A percentile compares a stretch with the other conserved stretches of the same genome.
These are phyloP conservation scores for Stentor coeruleus DNA, from an alignment of 73 alveolate genomes.

Conservation along the genomic window DNA sequence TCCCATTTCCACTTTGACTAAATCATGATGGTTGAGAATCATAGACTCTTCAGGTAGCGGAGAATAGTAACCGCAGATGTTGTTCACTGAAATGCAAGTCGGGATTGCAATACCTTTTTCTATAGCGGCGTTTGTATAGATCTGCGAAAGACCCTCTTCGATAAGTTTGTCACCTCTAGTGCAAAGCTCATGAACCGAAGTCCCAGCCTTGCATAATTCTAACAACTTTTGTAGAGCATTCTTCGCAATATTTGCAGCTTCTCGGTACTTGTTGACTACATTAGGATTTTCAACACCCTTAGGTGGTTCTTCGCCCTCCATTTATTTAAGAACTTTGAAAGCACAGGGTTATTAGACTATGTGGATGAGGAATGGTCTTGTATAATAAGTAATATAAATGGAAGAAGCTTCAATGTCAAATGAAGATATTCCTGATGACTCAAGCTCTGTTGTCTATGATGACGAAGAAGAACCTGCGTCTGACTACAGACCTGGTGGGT, in stretches of 20 bases:
- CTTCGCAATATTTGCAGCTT: constrained; percentile 79
- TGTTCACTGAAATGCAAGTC: constrained; percentile 92
- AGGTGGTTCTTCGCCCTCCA: constrained; percentile 53
- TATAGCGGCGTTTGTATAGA: constrained; percentile 70
- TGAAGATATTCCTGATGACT: too few relatives aligned
- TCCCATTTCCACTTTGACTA: constrained; percentile 83
- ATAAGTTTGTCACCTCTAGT: constrained; percentile 67
- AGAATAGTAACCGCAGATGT: constrained; percentile 91
- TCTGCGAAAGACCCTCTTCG: constrained; percentile 59
- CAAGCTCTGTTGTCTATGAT: too few relatives aligned
- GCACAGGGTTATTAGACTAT: too few relatives aligned
- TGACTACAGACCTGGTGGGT: too few relatives aligned
- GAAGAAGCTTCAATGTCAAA: too few relatives aligned
- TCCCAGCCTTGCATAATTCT: constrained; percentile 60
- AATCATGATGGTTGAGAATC: constrained; percentile 72
- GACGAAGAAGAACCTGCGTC: too few relatives aligned
- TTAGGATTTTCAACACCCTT: constrained; percentile 71
- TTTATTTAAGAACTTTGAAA: constrained; percentile 14
- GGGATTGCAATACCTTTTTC: constrained; percentile 99
- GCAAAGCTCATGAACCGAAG: constrained; percentile 74
- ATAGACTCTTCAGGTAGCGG: constrained; percentile 81
- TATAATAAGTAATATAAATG: too few relatives aligned
- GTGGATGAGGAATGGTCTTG: too few relatives aligned
- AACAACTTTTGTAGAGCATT: constrained; percentile 55
- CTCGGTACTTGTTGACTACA: constrained; percentile 76